Evolutionary conservation across 805 yeast species (phyloP).

Genomic region (Kazachstania psychrophila): DNA sequence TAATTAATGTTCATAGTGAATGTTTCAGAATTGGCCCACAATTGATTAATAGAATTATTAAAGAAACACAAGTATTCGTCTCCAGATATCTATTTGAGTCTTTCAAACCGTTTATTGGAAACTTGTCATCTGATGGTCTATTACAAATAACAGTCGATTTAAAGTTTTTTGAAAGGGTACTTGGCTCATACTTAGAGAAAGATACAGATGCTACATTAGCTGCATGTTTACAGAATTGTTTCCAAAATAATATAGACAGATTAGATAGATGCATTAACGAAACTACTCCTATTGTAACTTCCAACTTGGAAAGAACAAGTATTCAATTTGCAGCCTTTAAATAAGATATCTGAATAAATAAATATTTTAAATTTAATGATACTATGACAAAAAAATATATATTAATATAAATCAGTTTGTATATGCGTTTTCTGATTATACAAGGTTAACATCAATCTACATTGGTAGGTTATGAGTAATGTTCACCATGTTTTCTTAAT

Average conservation of each 20-base stretch:
- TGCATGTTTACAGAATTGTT: conserved; percentile 28
- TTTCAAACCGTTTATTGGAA: conserved; percentile 36
- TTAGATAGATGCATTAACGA: conserved; percentile 22
- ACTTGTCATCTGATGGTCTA: conserved; percentile 38
- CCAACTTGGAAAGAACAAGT: conserved; percentile 24
- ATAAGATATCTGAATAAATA: conserved; percentile 4
- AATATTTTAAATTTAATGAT: neutral
- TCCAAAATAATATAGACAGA: conserved; percentile 22
- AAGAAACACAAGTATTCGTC: conserved; percentile 35
- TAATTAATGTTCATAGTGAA: conserved; percentile 45
- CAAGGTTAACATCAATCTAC: too few relatives aligned
- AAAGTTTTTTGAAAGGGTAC: conserved; percentile 38
- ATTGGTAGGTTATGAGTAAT: conserved; percentile 24
- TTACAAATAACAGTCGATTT: conserved; percentile 46
- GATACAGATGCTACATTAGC: conserved; percentile 25
- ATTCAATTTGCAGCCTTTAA: conserved; percentile 29
- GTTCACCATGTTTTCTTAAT: conserved; percentile 55
- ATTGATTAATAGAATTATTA: conserved; percentile 37
- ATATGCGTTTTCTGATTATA: neutral
- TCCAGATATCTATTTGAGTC: conserved; percentile 31
- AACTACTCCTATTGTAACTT: conserved; percentile 24
- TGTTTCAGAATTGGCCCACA: conserved; percentile 41
- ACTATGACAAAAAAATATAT: neutral
- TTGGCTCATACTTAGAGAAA: conserved; percentile 22
- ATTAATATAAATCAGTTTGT: too few relatives aligned